Conservation (phyloP, 2,329 filamentous ascomycete genomes). For the Biscogniauxia marginata region DNA sequence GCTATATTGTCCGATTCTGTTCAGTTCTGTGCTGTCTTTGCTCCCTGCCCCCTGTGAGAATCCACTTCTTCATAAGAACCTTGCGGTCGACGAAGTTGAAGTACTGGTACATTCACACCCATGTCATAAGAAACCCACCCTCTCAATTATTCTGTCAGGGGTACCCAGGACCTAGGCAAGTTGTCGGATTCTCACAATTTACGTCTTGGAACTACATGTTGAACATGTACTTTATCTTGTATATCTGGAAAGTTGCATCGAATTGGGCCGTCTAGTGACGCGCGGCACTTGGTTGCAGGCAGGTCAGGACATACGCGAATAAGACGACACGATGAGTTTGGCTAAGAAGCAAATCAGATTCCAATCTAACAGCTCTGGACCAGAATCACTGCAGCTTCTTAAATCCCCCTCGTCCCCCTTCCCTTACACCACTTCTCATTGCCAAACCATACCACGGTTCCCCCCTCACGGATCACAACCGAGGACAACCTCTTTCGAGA, state of each 20-base stretch:
- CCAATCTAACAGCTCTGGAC: background rate
- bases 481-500: slow-evolving; percentile 2
- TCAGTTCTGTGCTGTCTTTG: background rate
- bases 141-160: background rate
- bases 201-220: background rate
- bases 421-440: background rate
- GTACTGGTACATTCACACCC: background rate
- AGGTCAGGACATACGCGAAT: background rate
- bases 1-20: background rate
- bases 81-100: background rate
- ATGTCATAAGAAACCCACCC: background rate
- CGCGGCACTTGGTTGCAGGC: background rate
- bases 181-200: slow-evolving; percentile 1
- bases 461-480: slow-evolving; percentile 16
- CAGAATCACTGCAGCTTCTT: slow-evolving; percentile 6
- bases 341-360: background rate
- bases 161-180: background rate
- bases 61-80: background rate
- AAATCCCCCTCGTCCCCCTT: slow-evolving; percentile 8
- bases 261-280: background rate
- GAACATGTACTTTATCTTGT: slow-evolving; percentile 4
- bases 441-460: background rate
- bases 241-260: slow-evolving; percentile 3
- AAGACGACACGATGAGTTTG: background rate
- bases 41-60: background rate